Evolutionary conservation across 1,284 basidiomycete genomes (phyloP).

Genomic region (Pascua guehoae): DNA sequence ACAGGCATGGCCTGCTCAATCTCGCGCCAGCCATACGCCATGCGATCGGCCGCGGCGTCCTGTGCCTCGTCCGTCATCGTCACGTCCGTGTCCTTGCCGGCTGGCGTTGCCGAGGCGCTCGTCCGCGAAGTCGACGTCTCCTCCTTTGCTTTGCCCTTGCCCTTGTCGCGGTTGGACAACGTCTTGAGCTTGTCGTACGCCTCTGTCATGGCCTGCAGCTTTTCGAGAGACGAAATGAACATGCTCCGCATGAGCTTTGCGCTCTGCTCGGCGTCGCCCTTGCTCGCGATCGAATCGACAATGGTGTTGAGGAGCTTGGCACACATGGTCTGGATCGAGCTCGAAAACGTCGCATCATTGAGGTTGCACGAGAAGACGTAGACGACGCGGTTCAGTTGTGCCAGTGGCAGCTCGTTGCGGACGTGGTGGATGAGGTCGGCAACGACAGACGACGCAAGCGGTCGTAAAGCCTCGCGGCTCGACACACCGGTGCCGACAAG

Average conservation of each 20-base stretch:
- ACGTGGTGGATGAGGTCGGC: slow-evolving; percentile 93
- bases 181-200: slow-evolving; percentile 55
- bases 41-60: slow-evolving; percentile 24
- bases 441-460: slow-evolving; percentile 80
- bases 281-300: slow-evolving; percentile 74
- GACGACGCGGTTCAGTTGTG: slow-evolving; percentile 76
- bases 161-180: slow-evolving; percentile 38
- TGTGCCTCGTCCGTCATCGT: not conserved
- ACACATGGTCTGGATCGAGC: slow-evolving; percentile 83
- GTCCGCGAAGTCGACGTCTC: slow-evolving; percentile 10
- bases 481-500: slow-evolving; percentile 75
- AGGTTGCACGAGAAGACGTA: slow-evolving; percentile 83
- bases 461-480: slow-evolving; percentile 77
- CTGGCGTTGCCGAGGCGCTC: not conserved
- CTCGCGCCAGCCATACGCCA: slow-evolving; percentile 50
- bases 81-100: not conserved
- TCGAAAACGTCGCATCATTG: slow-evolving; percentile 81
- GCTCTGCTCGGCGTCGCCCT: slow-evolving; percentile 67
- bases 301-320: slow-evolving; percentile 91
- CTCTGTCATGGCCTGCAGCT: slow-evolving; percentile 74
- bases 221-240: slow-evolving; percentile 80
- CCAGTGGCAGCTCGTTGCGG: slow-evolving; percentile 72
- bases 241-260: slow-evolving; percentile 67
- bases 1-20: slow-evolving; percentile 79
- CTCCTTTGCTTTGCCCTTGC: slow-evolving; percentile 43